These are phyloP conservation scores for Yamadazyma pseudoaaseri DNA, from an alignment of 1,139 yeast species.

Conservation along the genomic window DNA sequence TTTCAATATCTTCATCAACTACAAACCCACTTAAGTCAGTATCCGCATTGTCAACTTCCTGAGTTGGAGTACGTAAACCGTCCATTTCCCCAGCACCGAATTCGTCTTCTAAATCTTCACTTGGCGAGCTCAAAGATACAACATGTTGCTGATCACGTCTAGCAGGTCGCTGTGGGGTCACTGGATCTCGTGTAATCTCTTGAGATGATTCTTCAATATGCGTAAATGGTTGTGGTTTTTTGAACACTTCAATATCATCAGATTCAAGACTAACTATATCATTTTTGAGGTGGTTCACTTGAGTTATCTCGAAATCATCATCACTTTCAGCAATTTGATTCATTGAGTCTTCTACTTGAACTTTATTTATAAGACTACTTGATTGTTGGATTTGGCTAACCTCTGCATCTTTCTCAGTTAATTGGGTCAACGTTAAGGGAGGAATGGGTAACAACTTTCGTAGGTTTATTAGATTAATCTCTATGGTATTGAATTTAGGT, in stretches of 20 bases:
- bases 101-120: constrained; percentile 29
- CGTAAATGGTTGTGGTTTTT: constrained; percentile 1
- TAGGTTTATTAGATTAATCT: constrained; percentile 3
- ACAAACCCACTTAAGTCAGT: constrained; percentile 37
- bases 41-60: constrained; percentile 31
- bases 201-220: not conserved
- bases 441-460: constrained; percentile 5
- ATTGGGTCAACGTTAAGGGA: constrained; percentile 2
- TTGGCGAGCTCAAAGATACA: not conserved
- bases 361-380: not conserved
- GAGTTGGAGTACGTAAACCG: constrained; percentile 38
- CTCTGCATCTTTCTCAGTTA: constrained; percentile 1
- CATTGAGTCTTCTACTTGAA: constrained; percentile 4
- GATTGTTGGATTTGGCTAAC: constrained; percentile 2
- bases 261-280: not conserved
- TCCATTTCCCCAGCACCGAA: constrained; percentile 42
- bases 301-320: constrained; percentile 13
- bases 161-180: not conserved
- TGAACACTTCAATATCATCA: not conserved
- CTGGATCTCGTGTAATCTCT: not conserved
- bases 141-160: not conserved
- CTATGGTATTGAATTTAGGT: constrained; percentile 16
- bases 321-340: constrained; percentile 2
- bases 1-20: constrained; percentile 18
- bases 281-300: constrained; percentile 6